Evolutionary conservation across 169 alveolate genomes (phyloP), one percentile per base, ranked within the genome.

Genomic region (Babesia ovata): DNA sequence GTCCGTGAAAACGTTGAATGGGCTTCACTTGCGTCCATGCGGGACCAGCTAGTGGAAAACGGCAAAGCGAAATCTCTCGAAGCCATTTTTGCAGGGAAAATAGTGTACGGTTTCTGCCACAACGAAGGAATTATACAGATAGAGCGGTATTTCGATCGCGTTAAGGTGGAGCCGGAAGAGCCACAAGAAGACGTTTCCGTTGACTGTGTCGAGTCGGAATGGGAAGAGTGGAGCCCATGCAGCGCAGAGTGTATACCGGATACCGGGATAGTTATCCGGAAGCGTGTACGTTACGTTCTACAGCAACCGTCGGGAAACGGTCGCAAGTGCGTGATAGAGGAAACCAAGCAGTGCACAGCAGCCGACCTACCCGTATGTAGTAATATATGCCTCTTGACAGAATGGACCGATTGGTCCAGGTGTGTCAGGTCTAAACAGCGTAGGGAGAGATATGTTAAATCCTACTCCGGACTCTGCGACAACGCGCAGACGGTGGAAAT

Each of bases 221-320:
- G 86, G 86, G 74, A 6, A n/a, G 86, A 76, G 9, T 76, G 86
- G 86, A 29, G 59, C 19, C 26, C 44, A 9, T 76, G 86, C 19
- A 46, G 67, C 50, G 58, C n/a, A 1, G 58, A 42, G 17, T 76
- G 86, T 54, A 65, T 54, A 24, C 81, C 70, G n/a, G 71, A 36
- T 21, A 36, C 4, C 13, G 58, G 67, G 0, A 6, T 14, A 17
- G 66, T 57, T 8, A 26, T 57, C n/a, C 3, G 52, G 24, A 49
- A 42, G 21, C 78, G 86, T 14, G 49, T 42, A 19, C 56, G 86
- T 4, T 52, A 28, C 19, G 61, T 76, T 24, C 54, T 76, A 7
- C 48, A 42, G 33, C 58, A 52, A 10, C 56, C 33, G n/a, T 24
- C 26, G n/a, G 79, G 75, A 13, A 52, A 42, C 28, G 86, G 86